Base-by-base conservation (phyloP, 306 rosid species). In the Prunus dulcis region DNA sequence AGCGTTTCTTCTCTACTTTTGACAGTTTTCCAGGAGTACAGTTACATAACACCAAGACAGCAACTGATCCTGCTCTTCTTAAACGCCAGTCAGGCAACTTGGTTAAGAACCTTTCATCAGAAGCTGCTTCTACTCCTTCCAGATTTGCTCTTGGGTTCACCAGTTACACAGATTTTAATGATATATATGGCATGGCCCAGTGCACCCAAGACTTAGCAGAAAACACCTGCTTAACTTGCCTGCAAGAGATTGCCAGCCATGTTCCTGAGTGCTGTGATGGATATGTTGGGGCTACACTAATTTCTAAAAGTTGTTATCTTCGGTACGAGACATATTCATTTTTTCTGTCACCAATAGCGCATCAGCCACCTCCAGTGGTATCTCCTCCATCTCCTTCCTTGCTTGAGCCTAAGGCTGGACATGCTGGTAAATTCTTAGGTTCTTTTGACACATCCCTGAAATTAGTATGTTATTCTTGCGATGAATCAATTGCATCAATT, bases 201-300 rank as follows among this genome's bases (percentile, higher is more conserved):
- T 80, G 87, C 76, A 61, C 69, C 28, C 71, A 78, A 67, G 64
- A 67, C 73, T 53, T 57, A 23, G 27, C 73, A 5, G 73, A 61
- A 53, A 76, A 43, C 55, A 61, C 32, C 69, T 79, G 84, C 81
- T 66, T 71, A 38, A 76, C n/a, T 66, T 83, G 83, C 78, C 74
- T 83, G 66, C 62, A 72, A 45, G 22, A 45, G 38, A 53, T 79
- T 38, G 63, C 52, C 14, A 71, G 61, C 58, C 55, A 50, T 55
- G 50, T 75, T 13, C 71, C 32, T 4, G 5, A 0, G 17, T 32
- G 47, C 15, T 11, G 68, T 41, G 32, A 28, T 23, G 80, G 60
- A 51, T 46, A 15, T 55, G 66, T 56, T 11, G 81, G 83, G 23
- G 64, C 51, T 65, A 50, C 41, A 23, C 1, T 83, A 9, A 64